phyloP scores from a whole-genome alignment of 2,329 filamentous ascomycete genomes.

The Fusarium vanettenii region DNA sequence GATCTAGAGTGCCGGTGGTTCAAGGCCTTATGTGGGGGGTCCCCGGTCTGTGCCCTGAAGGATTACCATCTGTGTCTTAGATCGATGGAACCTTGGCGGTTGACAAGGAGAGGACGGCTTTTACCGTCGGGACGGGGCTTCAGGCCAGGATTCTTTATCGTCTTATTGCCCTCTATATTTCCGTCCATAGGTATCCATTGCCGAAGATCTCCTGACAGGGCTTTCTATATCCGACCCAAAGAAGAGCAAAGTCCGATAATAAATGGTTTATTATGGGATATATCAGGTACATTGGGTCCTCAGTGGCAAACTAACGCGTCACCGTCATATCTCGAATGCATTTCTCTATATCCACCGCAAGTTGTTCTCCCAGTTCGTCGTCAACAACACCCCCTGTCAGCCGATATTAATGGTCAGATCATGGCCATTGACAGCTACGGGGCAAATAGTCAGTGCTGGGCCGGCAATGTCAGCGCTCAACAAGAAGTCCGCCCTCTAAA shows the following conservation, averaged over 20 bases:
- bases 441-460: background rate
- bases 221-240: background rate
- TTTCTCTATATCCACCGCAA: slow-evolving; percentile 4
- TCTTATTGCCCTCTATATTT: background rate
- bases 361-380: slow-evolving; percentile 3
- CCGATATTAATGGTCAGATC: slow-evolving; percentile 30
- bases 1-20: background rate
- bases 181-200: background rate
- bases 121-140: background rate
- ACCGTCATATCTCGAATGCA: slow-evolving; percentile 10
- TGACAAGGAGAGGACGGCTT: background rate
- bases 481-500: slow-evolving; percentile 30
- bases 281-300: background rate
- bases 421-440: slow-evolving; percentile 16
- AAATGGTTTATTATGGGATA: background rate
- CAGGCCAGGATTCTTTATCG: background rate
- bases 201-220: background rate
- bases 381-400: slow-evolving; percentile 34
- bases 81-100: background rate
- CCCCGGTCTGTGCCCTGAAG: background rate
- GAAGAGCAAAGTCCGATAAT: background rate
- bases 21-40: background rate
- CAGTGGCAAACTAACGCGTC: background rate
- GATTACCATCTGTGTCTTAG: background rate
- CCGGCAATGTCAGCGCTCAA: slow-evolving; percentile 22